These are phyloP conservation scores for Lichina pygmaea DNA, from an alignment of 495 filamentous ascomycete genomes.

Conservation along the genomic window DNA sequence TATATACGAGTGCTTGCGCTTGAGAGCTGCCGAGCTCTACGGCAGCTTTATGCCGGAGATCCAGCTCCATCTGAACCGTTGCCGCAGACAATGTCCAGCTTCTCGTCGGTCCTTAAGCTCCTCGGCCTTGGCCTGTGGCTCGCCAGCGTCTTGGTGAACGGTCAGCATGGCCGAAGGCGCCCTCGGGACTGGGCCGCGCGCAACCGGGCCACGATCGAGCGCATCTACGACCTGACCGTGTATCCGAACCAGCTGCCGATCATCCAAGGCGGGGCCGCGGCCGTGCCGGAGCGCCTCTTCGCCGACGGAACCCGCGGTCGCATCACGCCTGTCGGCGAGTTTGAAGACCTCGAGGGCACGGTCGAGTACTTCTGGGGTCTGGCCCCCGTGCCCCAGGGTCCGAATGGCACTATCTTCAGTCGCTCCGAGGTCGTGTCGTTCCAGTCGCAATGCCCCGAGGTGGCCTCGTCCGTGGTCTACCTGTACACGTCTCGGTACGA, in stretches of 20 bases:
- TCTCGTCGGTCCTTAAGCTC: not conserved
- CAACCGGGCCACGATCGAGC: conserved; percentile 13
- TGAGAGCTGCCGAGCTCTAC: too few relatives aligned
- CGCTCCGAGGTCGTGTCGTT: conserved; percentile 4
- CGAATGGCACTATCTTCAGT: not conserved
- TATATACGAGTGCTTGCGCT: too few relatives aligned
- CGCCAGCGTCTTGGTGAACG: too few relatives aligned
- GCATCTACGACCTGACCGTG: conserved; percentile 16
- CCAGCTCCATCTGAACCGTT: too few relatives aligned
- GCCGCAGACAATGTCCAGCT: too few relatives aligned
- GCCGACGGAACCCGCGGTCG: conserved; percentile 6
- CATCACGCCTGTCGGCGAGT: conserved; percentile 1
- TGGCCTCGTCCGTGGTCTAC: conserved; percentile 4
- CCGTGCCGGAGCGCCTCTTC: conserved; percentile 14
- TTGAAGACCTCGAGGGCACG: conserved; percentile 2
- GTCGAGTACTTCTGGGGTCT: conserved; percentile 5
- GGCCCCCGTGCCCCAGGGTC: conserved; percentile 1
- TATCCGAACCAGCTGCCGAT: conserved; percentile 16
- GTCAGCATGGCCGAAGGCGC: too few relatives aligned
- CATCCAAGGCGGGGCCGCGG: conserved; percentile 8
- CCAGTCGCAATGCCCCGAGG: conserved; percentile 2
- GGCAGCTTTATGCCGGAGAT: too few relatives aligned
- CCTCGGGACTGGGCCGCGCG: conserved; percentile 3
- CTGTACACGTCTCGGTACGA: not conserved
- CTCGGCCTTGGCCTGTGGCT: not conserved